Base-by-base conservation (phyloP, 1,284 basidiomycete species). In the Puccinia coronata region DNA sequence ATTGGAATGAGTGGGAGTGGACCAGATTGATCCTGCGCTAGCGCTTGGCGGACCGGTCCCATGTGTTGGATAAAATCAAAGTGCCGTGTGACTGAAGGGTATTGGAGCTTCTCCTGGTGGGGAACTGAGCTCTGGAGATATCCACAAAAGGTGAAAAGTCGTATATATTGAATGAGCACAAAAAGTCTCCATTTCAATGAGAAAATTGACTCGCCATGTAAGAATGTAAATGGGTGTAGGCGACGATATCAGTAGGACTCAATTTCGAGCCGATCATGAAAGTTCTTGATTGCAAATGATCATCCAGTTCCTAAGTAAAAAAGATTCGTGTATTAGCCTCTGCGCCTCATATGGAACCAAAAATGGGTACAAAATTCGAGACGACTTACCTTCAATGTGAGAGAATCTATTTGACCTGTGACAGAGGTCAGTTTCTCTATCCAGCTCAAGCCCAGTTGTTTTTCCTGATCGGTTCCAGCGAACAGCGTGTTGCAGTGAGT, bases 21-120 rank as follows among this genome's bases (percentile, higher is more conserved):
- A 28, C 73, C 41, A 0, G 82, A 78, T 41, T 47, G 49, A 55
- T 76, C 82, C 69, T 53, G 43, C 12, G 23, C 88, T 9, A 91
- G 90, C 1, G 89, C 88, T 81, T 88, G 87, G 47, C 89, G 88
- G 41, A 95, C 89, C 53, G 88, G 85, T 4, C 91, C 88, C 31
- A 89, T 89, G 71, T 90, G 89, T 88, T 98, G 95, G 82, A 98
- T 90, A 86, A 96, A 93, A 86, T 95, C 92, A 86, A 97, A 96
- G 89, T 96, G 96, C 75, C 96, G 93, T 65, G 93, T 92, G 69
- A 98, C 87, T 36, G 93, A 90, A 8, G 95, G 93, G 81, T 90
- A 89, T 39, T 91, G 87, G 85, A 83, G 73, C 18, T 75, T 81
- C 28, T 82, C 81, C 34, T 79, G 77, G 23, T 83, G 83, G 9